These are phyloP conservation scores for Fusarium staphyleae DNA, from an alignment of 2,329 filamentous ascomycete genomes.

Conservation along the genomic window DNA sequence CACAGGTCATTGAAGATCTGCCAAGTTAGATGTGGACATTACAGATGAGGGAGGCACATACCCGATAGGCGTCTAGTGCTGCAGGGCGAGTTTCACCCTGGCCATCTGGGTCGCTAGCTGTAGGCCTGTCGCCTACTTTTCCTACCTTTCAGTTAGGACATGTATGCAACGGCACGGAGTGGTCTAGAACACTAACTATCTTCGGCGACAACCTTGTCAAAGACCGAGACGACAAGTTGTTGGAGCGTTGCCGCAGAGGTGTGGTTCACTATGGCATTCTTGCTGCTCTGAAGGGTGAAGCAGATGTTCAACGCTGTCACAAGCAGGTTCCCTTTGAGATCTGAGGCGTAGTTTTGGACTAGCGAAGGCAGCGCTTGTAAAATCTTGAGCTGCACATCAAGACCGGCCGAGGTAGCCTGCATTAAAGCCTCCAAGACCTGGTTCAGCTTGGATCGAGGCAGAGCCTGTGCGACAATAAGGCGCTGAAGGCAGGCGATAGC, in stretches of 20 bases:
- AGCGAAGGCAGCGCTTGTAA: slow-evolving; percentile 89
- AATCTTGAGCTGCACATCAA: slow-evolving; percentile 96
- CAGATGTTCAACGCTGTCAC: slow-evolving; percentile 88
- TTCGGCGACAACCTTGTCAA: slow-evolving; percentile 87
- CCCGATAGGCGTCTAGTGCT: slow-evolving; percentile 83
- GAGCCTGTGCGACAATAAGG: slow-evolving; percentile 80
- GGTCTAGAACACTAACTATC: slow-evolving; percentile 71
- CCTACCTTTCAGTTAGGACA: slow-evolving; percentile 44
- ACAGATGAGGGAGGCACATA: slow-evolving; percentile 43
- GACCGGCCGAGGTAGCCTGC: slow-evolving; percentile 78
- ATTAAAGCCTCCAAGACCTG: slow-evolving; percentile 89
- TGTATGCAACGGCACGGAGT: too few species aligned
- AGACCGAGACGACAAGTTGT: slow-evolving; percentile 89
- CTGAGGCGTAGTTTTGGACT: slow-evolving; percentile 85
- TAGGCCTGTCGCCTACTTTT: slow-evolving; percentile 58
- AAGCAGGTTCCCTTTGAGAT: slow-evolving; percentile 81
- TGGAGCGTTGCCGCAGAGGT: slow-evolving; percentile 96
- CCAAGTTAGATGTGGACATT: slow-evolving; percentile 14
- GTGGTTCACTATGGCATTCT: slow-evolving; percentile 92
- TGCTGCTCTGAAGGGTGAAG: slow-evolving; percentile 87
- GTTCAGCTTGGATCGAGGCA: slow-evolving; percentile 80
- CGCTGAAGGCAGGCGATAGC: slow-evolving; percentile 89
- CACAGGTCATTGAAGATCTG: slow-evolving; percentile 90
- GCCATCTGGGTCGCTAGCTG: slow-evolving; percentile 65
- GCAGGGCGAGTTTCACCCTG: slow-evolving; percentile 73